These are phyloP conservation scores for Populus nigra DNA, from an alignment of 345 rosid genomes.

Conservation along the genomic window DNA sequence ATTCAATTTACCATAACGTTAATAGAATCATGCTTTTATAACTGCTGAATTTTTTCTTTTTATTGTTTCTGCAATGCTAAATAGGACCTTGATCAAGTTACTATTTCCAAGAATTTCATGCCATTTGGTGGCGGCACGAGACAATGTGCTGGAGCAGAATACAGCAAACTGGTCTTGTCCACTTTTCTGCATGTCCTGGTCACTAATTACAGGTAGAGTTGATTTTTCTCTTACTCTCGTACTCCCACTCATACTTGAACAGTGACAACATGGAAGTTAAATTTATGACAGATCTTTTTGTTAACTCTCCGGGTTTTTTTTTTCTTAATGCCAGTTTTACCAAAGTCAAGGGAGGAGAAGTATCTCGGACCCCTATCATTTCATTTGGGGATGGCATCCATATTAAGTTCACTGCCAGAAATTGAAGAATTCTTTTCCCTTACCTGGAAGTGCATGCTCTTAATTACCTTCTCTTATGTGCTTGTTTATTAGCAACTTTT, in stretches of 20 bases:
- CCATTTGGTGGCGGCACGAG: slow-evolving; percentile 52
- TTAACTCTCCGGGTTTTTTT: neutral
- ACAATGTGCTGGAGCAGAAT: slow-evolving; percentile 45
- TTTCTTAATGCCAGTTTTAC: neutral
- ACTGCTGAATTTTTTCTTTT: neutral
- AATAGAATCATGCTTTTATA: neutral
- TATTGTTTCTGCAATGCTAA: slow-evolving; percentile 4
- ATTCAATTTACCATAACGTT: neutral
- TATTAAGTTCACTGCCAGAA: neutral
- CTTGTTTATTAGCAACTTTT: neutral
- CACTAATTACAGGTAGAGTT: slow-evolving; percentile 8
- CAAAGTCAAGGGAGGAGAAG: neutral
- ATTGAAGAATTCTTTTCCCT: neutral
- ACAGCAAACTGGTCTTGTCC: slow-evolving; percentile 38
- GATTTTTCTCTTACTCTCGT: neutral
- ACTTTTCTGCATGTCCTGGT: slow-evolving; percentile 34
- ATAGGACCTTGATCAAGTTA: slow-evolving; percentile 9
- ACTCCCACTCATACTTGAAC: neutral
- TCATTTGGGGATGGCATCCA: neutral
- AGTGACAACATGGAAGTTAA: neutral
- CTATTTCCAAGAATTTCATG: slow-evolving; percentile 38
- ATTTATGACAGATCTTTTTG: neutral
- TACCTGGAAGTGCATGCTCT: neutral
- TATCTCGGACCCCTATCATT: neutral
- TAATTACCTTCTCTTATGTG: neutral